These are phyloP conservation scores for Neoarthrinium moseri DNA, from an alignment of 2,329 filamentous ascomycete species.

Conservation along the genomic window DNA sequence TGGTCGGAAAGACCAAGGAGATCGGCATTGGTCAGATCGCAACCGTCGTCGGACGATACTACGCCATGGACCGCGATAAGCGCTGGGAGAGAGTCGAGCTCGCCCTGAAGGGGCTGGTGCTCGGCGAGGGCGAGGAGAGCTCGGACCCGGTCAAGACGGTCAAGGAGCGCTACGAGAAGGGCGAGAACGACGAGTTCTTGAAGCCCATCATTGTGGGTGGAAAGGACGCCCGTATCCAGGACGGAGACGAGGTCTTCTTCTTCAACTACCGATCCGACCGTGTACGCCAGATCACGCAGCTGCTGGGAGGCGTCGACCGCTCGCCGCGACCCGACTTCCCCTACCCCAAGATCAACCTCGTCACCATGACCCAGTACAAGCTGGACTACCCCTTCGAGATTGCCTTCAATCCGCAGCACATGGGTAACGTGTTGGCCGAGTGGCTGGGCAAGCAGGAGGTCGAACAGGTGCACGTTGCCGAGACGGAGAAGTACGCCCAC, in stretches of 20 bases:
- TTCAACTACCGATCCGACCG: slow-evolving; percentile 99
- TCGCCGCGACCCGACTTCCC: slow-evolving; percentile 88
- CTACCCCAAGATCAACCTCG: slow-evolving; percentile 87
- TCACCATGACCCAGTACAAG: slow-evolving; percentile 99
- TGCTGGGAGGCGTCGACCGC: slow-evolving; percentile 88
- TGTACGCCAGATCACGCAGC: slow-evolving; percentile 92
- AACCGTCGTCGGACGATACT: slow-evolving; percentile 94
- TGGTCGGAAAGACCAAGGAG: slow-evolving; percentile 79
- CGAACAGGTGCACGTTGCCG: slow-evolving; percentile 93
- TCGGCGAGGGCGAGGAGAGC: slow-evolving; percentile 83
- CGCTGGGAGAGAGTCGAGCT: slow-evolving; percentile 94
- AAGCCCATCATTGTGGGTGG: slow-evolving; percentile 96
- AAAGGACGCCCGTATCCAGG: slow-evolving; percentile 80
- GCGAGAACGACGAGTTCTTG: slow-evolving; percentile 95
- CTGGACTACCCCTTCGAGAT: slow-evolving; percentile 87
- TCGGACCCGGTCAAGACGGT: slow-evolving; percentile 83
- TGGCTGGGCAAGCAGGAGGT: slow-evolving; percentile 88
- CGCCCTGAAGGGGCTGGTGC: slow-evolving; percentile 81
- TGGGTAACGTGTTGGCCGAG: slow-evolving; percentile 98
- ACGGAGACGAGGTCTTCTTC: slow-evolving; percentile 95
- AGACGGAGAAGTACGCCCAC: slow-evolving; percentile 99
- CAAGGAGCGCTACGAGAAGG: slow-evolving; percentile 81
- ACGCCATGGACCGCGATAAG: slow-evolving; percentile 99
- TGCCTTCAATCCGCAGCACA: slow-evolving; percentile 90
- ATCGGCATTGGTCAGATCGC: slow-evolving; percentile 84